These are phyloP conservation scores for Asterochloris sp. DNA, from an alignment of 139 green algal genomes.

Conservation along the genomic window DNA sequence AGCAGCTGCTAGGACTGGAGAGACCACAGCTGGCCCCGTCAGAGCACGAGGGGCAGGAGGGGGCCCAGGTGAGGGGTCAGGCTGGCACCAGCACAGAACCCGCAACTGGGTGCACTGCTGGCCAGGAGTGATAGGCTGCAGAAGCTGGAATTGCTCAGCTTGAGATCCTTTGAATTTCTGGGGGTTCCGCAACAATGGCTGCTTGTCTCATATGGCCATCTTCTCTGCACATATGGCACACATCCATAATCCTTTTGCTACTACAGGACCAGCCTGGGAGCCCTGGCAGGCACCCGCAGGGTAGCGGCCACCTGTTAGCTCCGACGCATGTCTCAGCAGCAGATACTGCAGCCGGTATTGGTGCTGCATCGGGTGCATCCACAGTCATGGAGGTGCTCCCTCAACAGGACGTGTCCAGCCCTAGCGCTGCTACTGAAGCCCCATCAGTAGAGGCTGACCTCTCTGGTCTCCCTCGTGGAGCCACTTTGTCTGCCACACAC, in stretches of 20 bases:
- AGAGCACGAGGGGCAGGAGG: too few species aligned
- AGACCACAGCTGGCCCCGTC: background rate
- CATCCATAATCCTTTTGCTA: background rate
- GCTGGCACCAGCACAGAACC: background rate
- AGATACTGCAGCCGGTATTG: background rate
- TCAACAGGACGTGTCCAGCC: too few species aligned
- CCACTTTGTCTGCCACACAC: too few species aligned
- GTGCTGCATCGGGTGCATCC: background rate
- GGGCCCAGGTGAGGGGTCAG: too few species aligned
- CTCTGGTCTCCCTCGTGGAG: too few species aligned
- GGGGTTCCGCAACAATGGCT: background rate
- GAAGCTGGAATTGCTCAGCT: background rate
- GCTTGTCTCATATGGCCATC: background rate
- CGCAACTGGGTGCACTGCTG: background rate
- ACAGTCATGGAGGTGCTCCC: too few species aligned
- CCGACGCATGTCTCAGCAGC: background rate
- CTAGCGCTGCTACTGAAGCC: too few species aligned
- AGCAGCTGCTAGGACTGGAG: conserved; percentile 4
- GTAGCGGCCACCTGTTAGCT: background rate
- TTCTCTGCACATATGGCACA: too few species aligned
- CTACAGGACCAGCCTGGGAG: background rate
- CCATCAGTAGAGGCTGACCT: too few species aligned
- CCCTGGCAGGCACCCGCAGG: background rate
- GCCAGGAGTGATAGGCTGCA: background rate
- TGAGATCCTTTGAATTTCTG: background rate